Evolutionary conservation across 23 red algal species (phyloP).

Genomic region (Chondrus crispus): DNA sequence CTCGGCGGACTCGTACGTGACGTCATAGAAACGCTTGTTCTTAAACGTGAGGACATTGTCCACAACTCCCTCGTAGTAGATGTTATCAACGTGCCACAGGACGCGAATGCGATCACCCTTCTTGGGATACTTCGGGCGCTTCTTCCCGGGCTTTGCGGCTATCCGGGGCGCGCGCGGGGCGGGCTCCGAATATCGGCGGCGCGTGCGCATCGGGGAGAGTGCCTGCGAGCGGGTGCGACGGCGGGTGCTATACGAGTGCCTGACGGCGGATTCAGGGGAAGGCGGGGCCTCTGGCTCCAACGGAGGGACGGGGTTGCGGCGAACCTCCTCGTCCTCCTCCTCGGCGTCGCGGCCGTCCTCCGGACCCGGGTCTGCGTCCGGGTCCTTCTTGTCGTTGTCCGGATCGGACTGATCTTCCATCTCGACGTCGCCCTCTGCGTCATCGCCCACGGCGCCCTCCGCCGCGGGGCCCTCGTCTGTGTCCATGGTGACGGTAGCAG

Average conservation of each 20-base stretch:
- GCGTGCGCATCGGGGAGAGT: neutral
- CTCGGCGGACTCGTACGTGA: slow-evolving; percentile 49
- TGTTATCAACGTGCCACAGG: slow-evolving; percentile 31
- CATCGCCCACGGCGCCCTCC: no score
- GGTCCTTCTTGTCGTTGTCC: neutral
- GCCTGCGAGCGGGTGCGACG: neutral
- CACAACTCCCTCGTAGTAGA: slow-evolving; percentile 40
- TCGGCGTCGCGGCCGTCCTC: neutral
- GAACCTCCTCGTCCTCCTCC: neutral
- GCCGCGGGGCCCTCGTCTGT: no score
- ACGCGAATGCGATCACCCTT: neutral
- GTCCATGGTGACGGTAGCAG: no score
- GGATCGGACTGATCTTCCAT: neutral
- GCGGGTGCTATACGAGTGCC: neutral
- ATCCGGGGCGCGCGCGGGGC: neutral
- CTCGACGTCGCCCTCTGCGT: neutral
- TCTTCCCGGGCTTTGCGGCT: neutral
- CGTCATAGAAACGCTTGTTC: slow-evolving; percentile 35
- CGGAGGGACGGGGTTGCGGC: neutral
- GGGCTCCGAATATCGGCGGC: neutral
- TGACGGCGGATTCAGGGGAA: neutral
- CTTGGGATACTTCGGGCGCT: neutral
- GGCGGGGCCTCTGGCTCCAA: neutral
- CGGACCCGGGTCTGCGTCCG: neutral
- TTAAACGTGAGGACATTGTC: slow-evolving; percentile 27